Evolutionary conservation across 441 rosid species (phyloP).

Genomic region (Melastoma candidum): DNA sequence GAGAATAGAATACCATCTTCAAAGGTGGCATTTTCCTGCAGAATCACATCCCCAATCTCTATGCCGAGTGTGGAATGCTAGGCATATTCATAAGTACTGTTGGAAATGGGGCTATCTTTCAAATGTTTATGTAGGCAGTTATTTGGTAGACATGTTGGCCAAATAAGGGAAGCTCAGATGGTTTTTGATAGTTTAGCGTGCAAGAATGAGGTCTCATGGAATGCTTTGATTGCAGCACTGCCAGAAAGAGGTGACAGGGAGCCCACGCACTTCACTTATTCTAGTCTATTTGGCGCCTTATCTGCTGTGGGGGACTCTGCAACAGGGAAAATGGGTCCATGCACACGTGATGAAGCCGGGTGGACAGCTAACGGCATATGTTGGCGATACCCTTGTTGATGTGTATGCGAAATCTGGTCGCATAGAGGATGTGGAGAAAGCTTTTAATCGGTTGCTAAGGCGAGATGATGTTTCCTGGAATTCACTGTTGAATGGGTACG

Average conservation of each 20-base stretch:
- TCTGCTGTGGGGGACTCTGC: slow-evolving; percentile 24
- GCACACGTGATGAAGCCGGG: slow-evolving; percentile 29
- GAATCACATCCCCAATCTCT: slow-evolving; percentile 20
- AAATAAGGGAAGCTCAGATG: slow-evolving; percentile 22
- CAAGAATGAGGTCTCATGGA: slow-evolving; percentile 36
- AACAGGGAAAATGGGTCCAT: slow-evolving; percentile 39
- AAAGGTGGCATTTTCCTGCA: slow-evolving; percentile 17
- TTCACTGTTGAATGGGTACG: slow-evolving; percentile 30
- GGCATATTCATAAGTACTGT: slow-evolving; percentile 35
- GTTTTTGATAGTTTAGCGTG: slow-evolving; percentile 16
- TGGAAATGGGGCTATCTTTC: slow-evolving; percentile 29
- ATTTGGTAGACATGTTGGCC: slow-evolving; percentile 34
- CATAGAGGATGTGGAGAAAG: slow-evolving; percentile 27
- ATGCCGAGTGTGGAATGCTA: slow-evolving; percentile 26
- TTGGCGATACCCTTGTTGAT: slow-evolving; percentile 30
- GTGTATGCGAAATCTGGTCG: slow-evolving; percentile 39
- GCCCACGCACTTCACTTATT: slow-evolving; percentile 29
- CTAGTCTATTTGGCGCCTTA: slow-evolving; percentile 26
- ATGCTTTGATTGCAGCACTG: slow-evolving; percentile 34
- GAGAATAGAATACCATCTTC: slow-evolving; percentile 15
- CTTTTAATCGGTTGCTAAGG: slow-evolving; percentile 24
- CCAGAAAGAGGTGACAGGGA: slow-evolving; percentile 26
- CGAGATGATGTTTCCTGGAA: slow-evolving; percentile 32
- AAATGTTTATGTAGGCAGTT: slow-evolving; percentile 37
- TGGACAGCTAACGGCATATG: slow-evolving; percentile 23